Evolutionary conservation across 345 rosid genomes (phyloP).

Genomic region (Populus deltoides): DNA sequence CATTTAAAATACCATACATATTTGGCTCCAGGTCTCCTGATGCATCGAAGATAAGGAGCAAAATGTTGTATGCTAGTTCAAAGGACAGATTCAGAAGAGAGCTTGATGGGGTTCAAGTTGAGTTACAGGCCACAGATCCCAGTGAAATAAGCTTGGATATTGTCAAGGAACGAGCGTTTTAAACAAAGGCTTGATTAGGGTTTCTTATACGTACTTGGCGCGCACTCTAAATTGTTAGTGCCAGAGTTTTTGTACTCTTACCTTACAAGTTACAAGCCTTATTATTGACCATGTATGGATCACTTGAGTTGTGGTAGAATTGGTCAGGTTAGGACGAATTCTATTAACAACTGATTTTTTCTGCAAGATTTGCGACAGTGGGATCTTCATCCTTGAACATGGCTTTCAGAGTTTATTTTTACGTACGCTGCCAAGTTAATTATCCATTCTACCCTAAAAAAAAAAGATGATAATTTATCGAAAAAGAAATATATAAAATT

Average conservation of each 20-base stretch:
- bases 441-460: no score
- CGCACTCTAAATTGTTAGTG: background rate
- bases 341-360: no score
- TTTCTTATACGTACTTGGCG: background rate
- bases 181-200: background rate
- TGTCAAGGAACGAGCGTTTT: slow-evolving; percentile 18
- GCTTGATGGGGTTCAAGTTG: slow-evolving; percentile 31
- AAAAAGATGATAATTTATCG: no score
- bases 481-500: no score
- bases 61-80: slow-evolving; percentile 32
- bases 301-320: no score
- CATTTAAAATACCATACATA: background rate
- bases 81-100: slow-evolving; percentile 31
- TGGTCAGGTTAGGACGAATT: no score
- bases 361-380: no score
- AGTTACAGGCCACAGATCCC: slow-evolving; percentile 29
- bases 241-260: background rate
- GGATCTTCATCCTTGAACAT: no score
- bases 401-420: no score
- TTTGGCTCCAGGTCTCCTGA: slow-evolving; percentile 21
- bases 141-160: slow-evolving; percentile 28
- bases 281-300: background rate
- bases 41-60: slow-evolving; percentile 22
- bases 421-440: no score
- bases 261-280: background rate